Percentiles rank a stretch among this genome's conserved stretches.
phyloP scores from a whole-genome alignment of 164 flowering plant species.

The Tinospora cordifolia region DNA sequence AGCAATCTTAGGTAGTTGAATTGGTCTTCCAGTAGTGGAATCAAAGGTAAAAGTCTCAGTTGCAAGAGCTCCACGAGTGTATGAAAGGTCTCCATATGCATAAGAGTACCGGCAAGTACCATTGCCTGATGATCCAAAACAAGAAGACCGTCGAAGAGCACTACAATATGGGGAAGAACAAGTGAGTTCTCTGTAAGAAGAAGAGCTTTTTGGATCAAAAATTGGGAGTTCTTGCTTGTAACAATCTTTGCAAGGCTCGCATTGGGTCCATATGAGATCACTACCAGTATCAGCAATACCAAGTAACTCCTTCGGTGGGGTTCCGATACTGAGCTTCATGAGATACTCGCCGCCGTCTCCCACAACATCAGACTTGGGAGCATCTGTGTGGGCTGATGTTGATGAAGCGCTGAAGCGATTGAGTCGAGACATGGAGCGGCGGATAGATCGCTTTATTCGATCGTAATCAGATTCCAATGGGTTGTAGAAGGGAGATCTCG shows the following conservation, averaged over 20 bases:
- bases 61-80: constrained; percentile 30
- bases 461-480: constrained; percentile 12
- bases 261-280: constrained; percentile 37
- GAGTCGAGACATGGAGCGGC: constrained; percentile 22
- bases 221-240: constrained; percentile 19
- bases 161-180: constrained; percentile 31
- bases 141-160: neutral
- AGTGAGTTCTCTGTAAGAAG: constrained; percentile 30
- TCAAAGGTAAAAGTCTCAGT: constrained; percentile 33
- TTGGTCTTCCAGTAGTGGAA: constrained; percentile 11
- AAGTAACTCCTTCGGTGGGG: constrained; percentile 15
- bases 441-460: constrained; percentile 14
- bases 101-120: constrained; percentile 21
- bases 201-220: constrained; percentile 26
- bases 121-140: neutral
- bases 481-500: constrained; percentile 31
- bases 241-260: constrained; percentile 28
- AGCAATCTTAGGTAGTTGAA: constrained; percentile 5
- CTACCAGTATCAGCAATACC: constrained; percentile 31
- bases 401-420: constrained; percentile 4
- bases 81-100: constrained; percentile 34
- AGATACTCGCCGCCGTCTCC: constrained; percentile 19
- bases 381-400: neutral
- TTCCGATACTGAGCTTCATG: constrained; percentile 20
- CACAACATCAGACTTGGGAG: neutral